phyloP scores from a whole-genome alignment of 208 protist genomes.

The Leishmania tarentolae region DNA sequence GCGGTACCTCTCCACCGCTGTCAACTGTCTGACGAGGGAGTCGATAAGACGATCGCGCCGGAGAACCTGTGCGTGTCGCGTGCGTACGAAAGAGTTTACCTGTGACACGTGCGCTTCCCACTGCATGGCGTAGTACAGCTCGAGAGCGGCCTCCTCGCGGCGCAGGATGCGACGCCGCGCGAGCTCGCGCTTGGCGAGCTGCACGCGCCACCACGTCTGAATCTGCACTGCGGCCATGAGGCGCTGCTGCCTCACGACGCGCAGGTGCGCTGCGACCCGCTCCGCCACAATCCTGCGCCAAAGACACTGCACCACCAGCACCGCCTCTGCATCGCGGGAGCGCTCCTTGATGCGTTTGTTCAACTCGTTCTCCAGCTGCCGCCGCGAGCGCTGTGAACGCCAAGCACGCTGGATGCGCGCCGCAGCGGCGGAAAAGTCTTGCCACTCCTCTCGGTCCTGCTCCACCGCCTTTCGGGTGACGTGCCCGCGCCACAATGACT shows the following conservation, averaged over 20 bases:
- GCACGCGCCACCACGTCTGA: conserved; percentile 78
- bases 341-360: conserved; percentile 32
- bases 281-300: conserved; percentile 81
- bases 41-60: conserved; percentile 21
- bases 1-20: conserved; percentile 33
- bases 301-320: conserved; percentile 80
- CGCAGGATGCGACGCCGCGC: conserved; percentile 27
- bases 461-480: conserved; percentile 55
- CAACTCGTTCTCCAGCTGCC: conserved; percentile 43
- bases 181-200: conserved; percentile 45
- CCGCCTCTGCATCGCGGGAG: conserved; percentile 38
- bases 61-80: conserved; percentile 32
- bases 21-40: conserved; percentile 47
- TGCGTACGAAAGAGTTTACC: conserved; percentile 59
- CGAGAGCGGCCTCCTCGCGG: conserved; percentile 56
- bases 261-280: conserved; percentile 47
- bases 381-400: conserved; percentile 35
- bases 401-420: conserved; percentile 69
- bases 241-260: conserved; percentile 33
- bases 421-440: conserved; percentile 30
- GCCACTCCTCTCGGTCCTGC: conserved; percentile 30
- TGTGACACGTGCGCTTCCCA: conserved; percentile 63
- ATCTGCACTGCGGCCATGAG: conserved; percentile 33
- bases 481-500: conserved; percentile 84
- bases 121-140: conserved; percentile 60